Evolutionary conservation across 2,329 filamentous ascomycete species (phyloP), one percentile per base, ranked within the genome.

Genomic region (Arthrobotrys conoides): DNA sequence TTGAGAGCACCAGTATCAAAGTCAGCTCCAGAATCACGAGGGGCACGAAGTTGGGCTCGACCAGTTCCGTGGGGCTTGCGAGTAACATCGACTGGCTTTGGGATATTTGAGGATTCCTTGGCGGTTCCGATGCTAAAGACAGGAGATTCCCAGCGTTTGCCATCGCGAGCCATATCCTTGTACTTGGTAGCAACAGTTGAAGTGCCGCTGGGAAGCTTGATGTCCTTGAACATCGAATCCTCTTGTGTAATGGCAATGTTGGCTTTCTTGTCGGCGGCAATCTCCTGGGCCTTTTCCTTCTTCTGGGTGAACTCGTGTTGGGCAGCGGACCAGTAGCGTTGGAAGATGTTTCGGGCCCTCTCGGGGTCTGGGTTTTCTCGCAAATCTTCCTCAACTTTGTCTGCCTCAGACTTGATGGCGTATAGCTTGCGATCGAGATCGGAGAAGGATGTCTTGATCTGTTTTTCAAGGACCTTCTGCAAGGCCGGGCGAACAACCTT

Each of bases 181-280:
- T 96, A 98, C 85, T 97, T 93, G 24, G 93, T 96, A 9, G 95
- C 94, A 89, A 97, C 97, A 86, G 90, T 91, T 82, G 92, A 96
- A 84, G 97, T 95, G 70, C 94, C 94, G 36, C 92, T 92, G 27
- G 94, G 94, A 5, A 99, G 88, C 72, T 91, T 88, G 83, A 99
- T 91, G 83, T 95, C 87, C 83, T 93, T 92, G 91, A 99, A 97
- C 81, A 98, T 93, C 81, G 92, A 94, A 83, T 97, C 93, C 81
- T 97, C 89, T 85, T 94, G 90, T 48, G 94, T 96, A 80, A 94
- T 87, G n/a, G 92, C 92, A 53, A 94, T 86, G 84, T 96, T 96
- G 84, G 94, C 90, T 86, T 92, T 90, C 83, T 90, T 93, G 82
- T 92, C 90, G 64, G 89, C 86, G 1, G 86, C 85, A 9, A 86